Evolutionary conservation across 2,329 filamentous ascomycete genomes (phyloP), one percentile per base, ranked within the genome.

Genomic region (Aspergillus sp.): DNA sequence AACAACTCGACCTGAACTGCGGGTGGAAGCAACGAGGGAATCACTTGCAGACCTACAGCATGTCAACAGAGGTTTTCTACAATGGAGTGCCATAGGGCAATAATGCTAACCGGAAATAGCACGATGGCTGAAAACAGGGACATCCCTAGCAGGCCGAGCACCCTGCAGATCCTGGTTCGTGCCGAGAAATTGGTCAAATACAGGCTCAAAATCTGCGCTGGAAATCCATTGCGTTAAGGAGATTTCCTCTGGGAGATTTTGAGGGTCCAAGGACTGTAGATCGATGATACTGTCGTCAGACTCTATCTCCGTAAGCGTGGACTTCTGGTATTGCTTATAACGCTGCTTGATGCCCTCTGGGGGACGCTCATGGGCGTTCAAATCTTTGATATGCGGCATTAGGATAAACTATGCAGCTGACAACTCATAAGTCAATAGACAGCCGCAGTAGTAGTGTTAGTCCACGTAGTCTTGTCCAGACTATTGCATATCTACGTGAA

Each of bases 331-430:
- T 45, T 79, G 79, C 75, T 97, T 97, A 85, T 92, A 97, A 57
- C 87, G 79, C 49, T 84, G 79, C 63, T 88, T 87, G 66, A 97
- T 81, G 53, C 81, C 76, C 12, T 88, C 85, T 3, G 92, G 91
- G 1, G 92, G 91, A 68, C 88, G 87, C 74, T 92, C 87, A 73
- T 94, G 87, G 28, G 92, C 89, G 76, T 96, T 90, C 2, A 93
- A 80, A 39, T 67, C 67, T 63, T 73, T 70, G 47, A 76, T 76
- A 38, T 69, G 72, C 39, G 71, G 69, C 74, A 77, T 55, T 39
- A 45, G 47, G 48, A 47, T 50, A 9, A 15, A 21, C n/a, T 45
- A n/a, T 49, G 45, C 25, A 30, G 45, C 45, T 25, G 45, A n/a
- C 47, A 30, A 30, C 19, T 36, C 23, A 55, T 45, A 1, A 21